A percentile compares a stretch with the other conserved stretches of the same genome.
Conservation (phyloP, 495 filamentous ascomycete species). For the Elasticomyces elasticus region DNA sequence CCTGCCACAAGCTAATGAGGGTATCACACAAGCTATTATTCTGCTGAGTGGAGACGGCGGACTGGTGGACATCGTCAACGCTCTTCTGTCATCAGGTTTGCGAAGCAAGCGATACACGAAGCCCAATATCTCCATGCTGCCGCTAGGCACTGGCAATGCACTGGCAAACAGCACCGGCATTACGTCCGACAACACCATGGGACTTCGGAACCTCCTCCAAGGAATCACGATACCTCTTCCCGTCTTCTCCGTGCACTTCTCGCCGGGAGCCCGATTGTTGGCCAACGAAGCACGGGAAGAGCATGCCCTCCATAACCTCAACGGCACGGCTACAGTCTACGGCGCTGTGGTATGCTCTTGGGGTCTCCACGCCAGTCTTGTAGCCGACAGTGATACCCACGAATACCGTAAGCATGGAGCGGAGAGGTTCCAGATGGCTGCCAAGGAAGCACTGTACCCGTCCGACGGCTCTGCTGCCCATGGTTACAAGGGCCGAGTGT, state of each 20-base stretch:
- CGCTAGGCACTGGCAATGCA: constrained; percentile 83
- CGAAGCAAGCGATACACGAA: constrained; percentile 24
- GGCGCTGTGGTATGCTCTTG: constrained; percentile 81
- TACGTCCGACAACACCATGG: constrained; percentile 34
- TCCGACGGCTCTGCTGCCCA: constrained; percentile 51
- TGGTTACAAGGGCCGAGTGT: constrained; percentile 55
- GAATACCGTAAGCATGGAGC: constrained; percentile 64
- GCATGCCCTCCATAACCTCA: constrained; percentile 23
- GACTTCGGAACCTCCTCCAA: constrained; percentile 44
- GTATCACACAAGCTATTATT: constrained; percentile 50
- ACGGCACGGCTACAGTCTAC: constrained; percentile 31
- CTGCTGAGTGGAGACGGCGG: constrained; percentile 83
- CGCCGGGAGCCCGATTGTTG: constrained; percentile 48
- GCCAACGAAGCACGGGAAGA: constrained; percentile 36
- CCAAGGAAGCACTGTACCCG: constrained; percentile 58
- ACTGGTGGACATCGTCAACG: constrained; percentile 66
- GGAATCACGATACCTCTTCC: constrained; percentile 24
- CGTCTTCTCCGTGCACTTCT: constrained; percentile 47
- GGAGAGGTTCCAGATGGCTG: constrained; percentile 74
- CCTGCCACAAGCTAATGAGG: constrained; percentile 38
- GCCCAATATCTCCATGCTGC: constrained; percentile 56
- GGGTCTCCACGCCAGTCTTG: constrained; percentile 77
- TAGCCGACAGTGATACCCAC: constrained; percentile 76
- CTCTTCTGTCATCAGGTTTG: constrained; percentile 34
- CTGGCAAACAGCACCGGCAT: constrained; percentile 58